Evolutionary conservation across 169 alveolate genomes (phyloP).

Genomic region (Plasmodium cynomolgi): DNA sequence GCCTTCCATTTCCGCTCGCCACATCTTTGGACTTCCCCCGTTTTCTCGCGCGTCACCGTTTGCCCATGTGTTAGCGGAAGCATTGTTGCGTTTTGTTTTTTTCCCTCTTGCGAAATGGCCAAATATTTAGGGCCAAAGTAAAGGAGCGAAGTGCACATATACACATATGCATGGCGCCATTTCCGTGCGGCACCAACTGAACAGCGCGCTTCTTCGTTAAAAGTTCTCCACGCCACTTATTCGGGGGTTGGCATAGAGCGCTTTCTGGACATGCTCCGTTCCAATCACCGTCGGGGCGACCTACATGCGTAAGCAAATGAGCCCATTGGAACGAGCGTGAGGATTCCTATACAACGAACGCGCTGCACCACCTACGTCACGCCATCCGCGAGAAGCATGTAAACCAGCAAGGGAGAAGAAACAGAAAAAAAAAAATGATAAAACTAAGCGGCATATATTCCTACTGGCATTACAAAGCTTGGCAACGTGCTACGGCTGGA

Average conservation of each 20-base stretch:
- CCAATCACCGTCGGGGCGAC: neutral
- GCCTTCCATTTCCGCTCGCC: neutral
- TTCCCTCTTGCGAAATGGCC: conserved; percentile 15
- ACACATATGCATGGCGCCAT: neutral
- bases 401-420: neutral
- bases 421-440: conserved; percentile 23
- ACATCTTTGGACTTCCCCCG: neutral
- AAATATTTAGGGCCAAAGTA: neutral
- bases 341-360: neutral
- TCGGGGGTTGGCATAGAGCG: neutral
- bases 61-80: neutral
- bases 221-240: neutral
- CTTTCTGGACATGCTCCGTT: neutral
- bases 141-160: neutral
- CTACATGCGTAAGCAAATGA: neutral
- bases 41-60: neutral
- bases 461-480: conserved; percentile 91
- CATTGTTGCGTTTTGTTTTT: neutral
- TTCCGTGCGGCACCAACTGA: neutral
- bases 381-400: neutral
- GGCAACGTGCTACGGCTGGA: conserved; percentile 93
- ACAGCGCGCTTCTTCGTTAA: neutral
- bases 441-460: conserved; percentile 74
- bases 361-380: neutral
- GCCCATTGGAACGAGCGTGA: neutral